These are phyloP conservation scores for Phaffia rhodozyma DNA, from an alignment of 1,284 basidiomycete genomes.

Conservation along the genomic window DNA sequence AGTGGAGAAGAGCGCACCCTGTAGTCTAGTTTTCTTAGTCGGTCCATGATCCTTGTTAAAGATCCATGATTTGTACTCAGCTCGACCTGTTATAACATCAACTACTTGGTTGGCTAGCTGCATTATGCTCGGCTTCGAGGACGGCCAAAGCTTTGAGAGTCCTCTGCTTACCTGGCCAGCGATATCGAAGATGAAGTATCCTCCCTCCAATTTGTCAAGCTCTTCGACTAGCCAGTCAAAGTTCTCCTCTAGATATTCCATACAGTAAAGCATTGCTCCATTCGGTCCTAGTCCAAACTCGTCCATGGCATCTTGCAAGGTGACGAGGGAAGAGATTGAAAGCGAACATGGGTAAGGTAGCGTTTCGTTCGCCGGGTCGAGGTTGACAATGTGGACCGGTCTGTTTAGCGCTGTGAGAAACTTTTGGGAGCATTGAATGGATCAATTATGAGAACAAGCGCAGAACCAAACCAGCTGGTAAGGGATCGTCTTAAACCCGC, in stretches of 20 bases:
- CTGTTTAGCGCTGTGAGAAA: slow-evolving; percentile 76
- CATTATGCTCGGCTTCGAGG: neutral
- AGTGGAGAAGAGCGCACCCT: slow-evolving; percentile 49
- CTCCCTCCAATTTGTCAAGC: slow-evolving; percentile 50
- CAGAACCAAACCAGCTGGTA: neutral
- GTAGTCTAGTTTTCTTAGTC: slow-evolving; percentile 63
- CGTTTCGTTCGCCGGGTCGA: slow-evolving; percentile 78
- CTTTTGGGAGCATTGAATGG: slow-evolving; percentile 14
- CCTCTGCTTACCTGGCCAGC: slow-evolving; percentile 46
- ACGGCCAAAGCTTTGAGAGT: neutral
- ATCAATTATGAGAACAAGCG: neutral
- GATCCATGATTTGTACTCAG: slow-evolving; percentile 90
- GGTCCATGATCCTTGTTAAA: slow-evolving; percentile 63
- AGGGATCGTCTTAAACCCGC: neutral
- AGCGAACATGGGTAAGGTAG: slow-evolving; percentile 86
- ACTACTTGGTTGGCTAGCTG: neutral
- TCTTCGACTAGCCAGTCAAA: slow-evolving; percentile 80
- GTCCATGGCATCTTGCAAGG: slow-evolving; percentile 76
- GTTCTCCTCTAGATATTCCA: slow-evolving; percentile 94
- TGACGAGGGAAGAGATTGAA: slow-evolving; percentile 75
- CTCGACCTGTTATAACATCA: slow-evolving; percentile 61
- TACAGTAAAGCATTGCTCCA: slow-evolving; percentile 91
- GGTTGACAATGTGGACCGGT: slow-evolving; percentile 80
- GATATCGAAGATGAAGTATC: slow-evolving; percentile 88
- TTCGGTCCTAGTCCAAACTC: slow-evolving; percentile 84